These are phyloP conservation scores for Vitis hybrid DNA, from an alignment of 177 flowering plant species.

Conservation along the genomic window DNA sequence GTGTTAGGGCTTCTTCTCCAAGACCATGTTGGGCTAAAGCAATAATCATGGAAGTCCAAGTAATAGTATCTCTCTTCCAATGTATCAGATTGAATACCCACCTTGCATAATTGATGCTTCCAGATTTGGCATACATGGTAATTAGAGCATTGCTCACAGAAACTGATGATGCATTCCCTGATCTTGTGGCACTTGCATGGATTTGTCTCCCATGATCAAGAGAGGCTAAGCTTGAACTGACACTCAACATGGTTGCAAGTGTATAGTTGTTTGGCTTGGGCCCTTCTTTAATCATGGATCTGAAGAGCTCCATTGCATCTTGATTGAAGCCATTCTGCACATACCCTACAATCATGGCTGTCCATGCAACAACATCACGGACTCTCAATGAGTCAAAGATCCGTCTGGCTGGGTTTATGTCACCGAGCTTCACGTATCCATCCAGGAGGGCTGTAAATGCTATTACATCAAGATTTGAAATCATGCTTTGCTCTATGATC, in stretches of 20 bases:
- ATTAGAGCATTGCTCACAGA: conserved; percentile 67
- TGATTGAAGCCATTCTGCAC: conserved; percentile 49
- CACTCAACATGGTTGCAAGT: conserved; percentile 59
- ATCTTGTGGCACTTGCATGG: conserved; percentile 53
- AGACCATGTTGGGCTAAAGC: conserved; percentile 74
- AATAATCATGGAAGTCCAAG: conserved; percentile 76
- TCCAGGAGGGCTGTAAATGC: conserved; percentile 61
- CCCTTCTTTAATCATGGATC: conserved; percentile 52
- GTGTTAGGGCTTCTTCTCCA: conserved; percentile 54
- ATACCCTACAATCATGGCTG: conserved; percentile 79
- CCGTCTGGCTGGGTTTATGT: conserved; percentile 52
- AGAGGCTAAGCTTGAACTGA: conserved; percentile 53
- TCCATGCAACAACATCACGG: conserved; percentile 71
- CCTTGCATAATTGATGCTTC: conserved; percentile 49
- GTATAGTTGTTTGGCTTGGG: conserved; percentile 63
- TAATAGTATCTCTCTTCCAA: conserved; percentile 46
- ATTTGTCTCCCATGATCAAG: conserved; percentile 63
- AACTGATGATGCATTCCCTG: conserved; percentile 43
- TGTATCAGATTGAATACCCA: conserved; percentile 31
- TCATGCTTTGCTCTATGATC: conserved; percentile 31
- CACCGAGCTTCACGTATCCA: conserved; percentile 61
- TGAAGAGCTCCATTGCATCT: conserved; percentile 58
- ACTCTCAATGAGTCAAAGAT: conserved; percentile 49
- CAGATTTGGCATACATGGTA: conserved; percentile 65
- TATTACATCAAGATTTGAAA: conserved; percentile 39